Evolutionary conservation across 805 yeast species (phyloP), one percentile per base, ranked within the genome.

Genomic region (Limtongia smithiae): DNA sequence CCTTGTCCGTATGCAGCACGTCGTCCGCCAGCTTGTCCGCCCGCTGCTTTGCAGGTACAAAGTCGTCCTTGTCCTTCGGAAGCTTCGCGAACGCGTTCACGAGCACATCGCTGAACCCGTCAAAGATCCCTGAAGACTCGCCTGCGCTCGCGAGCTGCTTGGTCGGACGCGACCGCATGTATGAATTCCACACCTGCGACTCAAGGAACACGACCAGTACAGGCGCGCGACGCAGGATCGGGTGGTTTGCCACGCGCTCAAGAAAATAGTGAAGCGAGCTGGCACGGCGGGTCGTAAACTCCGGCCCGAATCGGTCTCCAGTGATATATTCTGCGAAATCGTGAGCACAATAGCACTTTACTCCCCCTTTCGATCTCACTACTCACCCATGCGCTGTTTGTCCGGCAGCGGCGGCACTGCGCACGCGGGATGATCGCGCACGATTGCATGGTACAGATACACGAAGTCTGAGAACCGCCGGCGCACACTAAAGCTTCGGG

Each of bases 401-500:
- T 91, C 94, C 0, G 98, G 98, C 46, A 91, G 73, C 12, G 97
- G 97, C 0, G 98, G 98, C 0, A 91, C 79, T 12, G 93, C 79
- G 51, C 86, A 75, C 3, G 93, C 85, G 0, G 97, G 96, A 64
- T 73, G 85, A 63, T 90, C 96, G 58, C 80, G 82, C 43, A 74
- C 65, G 46, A 91, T 71, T 48, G 87, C 81, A 53, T 83, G 85
- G 66, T 83, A 85, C 20, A 91, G 73, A 57, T 83, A 80, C 50
- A 83, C 77, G 66, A 91, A 87, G 66, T 93, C 97, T 4, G 91
- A 85, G 66, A 86, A 91, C 44, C 98, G 75, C 60, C 97, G 76
- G 40, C 94, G 74, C 2, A 83, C 82, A 21, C 69, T 68, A 46
- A 78, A 72, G n/a, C 66, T 66, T 1, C 69, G 52, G 21, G 62